phyloP scores from a whole-genome alignment of 345 rosid species.

The Moricandia moricandioides region DNA sequence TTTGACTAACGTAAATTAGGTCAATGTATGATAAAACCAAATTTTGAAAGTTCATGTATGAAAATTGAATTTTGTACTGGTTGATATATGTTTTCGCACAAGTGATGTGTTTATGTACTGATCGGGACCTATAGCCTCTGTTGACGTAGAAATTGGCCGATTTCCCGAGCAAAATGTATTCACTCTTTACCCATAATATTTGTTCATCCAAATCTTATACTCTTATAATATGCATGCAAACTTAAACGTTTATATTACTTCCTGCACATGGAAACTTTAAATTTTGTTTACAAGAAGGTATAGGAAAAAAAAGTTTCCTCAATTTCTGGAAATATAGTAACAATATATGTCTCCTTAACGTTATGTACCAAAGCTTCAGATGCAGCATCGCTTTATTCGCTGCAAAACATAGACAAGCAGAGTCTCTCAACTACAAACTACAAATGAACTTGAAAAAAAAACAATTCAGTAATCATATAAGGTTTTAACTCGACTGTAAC shows the following conservation, averaged over 20 bases:
- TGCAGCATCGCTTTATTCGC: constrained; percentile 23
- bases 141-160: too few relatives aligned
- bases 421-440: background rate
- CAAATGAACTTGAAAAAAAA: background rate
- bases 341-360: background rate
- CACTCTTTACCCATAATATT: background rate
- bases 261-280: background rate
- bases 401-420: background rate
- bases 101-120: too few relatives aligned
- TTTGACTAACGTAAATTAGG: too few relatives aligned
- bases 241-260: background rate
- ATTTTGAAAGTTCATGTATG: too few relatives aligned
- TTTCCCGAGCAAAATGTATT: background rate
- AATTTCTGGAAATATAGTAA: background rate
- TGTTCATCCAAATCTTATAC: background rate
- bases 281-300: background rate
- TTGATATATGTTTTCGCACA: too few relatives aligned
- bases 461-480: background rate
- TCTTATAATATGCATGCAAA: background rate
- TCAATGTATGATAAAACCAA: too few relatives aligned
- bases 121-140: too few relatives aligned
- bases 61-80: too few relatives aligned
- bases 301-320: background rate
- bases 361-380: constrained; percentile 13
- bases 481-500: background rate